Evolutionary conservation across 2,329 filamentous ascomycete genomes (phyloP).

Genomic region (Grosmannia clavigera): DNA sequence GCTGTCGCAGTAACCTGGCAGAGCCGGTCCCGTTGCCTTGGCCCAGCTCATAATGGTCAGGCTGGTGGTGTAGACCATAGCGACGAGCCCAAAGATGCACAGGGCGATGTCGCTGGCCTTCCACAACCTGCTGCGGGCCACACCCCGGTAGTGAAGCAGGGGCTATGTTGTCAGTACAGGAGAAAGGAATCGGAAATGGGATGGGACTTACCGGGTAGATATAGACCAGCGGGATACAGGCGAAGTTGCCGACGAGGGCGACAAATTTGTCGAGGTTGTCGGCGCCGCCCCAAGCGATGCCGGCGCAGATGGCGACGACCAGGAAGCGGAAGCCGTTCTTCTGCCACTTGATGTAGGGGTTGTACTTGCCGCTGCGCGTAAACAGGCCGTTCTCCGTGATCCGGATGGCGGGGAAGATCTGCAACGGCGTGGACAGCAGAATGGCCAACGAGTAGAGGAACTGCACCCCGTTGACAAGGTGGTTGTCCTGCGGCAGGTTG

Average conservation of each 20-base stretch:
- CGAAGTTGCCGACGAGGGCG: constrained; percentile 89
- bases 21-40: constrained; percentile 31
- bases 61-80: constrained; percentile 85
- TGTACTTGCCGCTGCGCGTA: constrained; percentile 90
- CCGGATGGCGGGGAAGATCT: constrained; percentile 95
- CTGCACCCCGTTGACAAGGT: constrained; percentile 89
- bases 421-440: constrained; percentile 82
- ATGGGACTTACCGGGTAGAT: constrained; percentile 77
- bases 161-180: constrained; percentile 42
- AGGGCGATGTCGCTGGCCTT: constrained; percentile 62
- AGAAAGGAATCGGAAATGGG: not conserved
- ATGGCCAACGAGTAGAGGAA: constrained; percentile 98
- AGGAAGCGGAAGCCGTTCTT: constrained; percentile 96
- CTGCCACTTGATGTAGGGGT: constrained; percentile 98
- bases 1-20: constrained; percentile 42
- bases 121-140: constrained; percentile 57
- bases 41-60: constrained; percentile 85
- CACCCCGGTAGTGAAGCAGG: constrained; percentile 73
- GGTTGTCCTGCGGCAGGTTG: constrained; percentile 91
- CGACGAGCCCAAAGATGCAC: constrained; percentile 68
- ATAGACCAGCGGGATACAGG: constrained; percentile 91
- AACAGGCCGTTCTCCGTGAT: constrained; percentile 94
- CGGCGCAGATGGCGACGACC: constrained; percentile 73
- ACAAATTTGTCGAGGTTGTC: constrained; percentile 96
- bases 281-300: constrained; percentile 84